Evolutionary conservation across 164 flowering plant species (phyloP).

Genomic region (Vitis riparia): DNA sequence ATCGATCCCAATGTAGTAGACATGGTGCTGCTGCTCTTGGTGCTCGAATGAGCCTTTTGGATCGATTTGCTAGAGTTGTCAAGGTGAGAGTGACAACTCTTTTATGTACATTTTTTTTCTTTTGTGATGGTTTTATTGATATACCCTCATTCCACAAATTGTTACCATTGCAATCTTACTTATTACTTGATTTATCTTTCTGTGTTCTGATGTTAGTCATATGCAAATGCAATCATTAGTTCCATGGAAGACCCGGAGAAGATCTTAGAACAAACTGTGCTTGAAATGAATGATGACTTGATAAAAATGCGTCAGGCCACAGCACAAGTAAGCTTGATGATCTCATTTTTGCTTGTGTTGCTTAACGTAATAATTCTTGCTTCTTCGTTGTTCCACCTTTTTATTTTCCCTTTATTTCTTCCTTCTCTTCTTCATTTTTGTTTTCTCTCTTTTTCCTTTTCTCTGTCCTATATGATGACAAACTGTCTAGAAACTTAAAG

Average conservation of each 20-base stretch:
- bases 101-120: too few species aligned
- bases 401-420: neutral
- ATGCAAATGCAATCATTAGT: conserved; percentile 86
- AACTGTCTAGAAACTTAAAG: neutral
- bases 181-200: conserved; percentile 9
- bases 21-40: too few species aligned
- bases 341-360: neutral
- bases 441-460: neutral
- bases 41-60: conserved; percentile 77
- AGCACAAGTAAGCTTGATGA: conserved; percentile 65
- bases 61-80: conserved; percentile 85
- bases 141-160: too few species aligned
- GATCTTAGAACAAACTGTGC: conserved; percentile 86
- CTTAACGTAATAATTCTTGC: neutral
- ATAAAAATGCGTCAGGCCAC: conserved; percentile 98
- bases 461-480: neutral
- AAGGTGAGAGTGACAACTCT: conserved; percentile 44
- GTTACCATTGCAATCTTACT: neutral
- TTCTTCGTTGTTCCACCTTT: neutral
- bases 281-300: conserved; percentile 97
- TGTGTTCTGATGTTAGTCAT: conserved; percentile 56
- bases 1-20: conserved; percentile 32
- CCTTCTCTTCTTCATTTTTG: neutral
- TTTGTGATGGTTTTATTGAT: too few species aligned
- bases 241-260: conserved; percentile 96